Conservation (phyloP, 2,329 filamentous ascomycete species). For the Gliomastix tumulicola region DNA sequence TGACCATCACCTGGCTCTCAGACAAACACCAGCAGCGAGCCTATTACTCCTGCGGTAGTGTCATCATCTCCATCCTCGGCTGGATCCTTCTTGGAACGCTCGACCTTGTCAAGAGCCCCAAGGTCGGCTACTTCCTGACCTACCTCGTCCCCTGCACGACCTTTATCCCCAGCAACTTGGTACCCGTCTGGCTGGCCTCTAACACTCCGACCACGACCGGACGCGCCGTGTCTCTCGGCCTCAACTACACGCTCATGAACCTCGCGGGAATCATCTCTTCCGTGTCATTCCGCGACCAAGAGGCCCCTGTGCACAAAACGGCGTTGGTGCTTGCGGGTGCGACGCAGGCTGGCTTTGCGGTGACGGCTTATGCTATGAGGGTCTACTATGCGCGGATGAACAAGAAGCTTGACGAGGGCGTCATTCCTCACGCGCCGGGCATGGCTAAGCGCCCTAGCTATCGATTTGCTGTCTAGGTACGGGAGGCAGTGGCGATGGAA, state of each 20-base stretch:
- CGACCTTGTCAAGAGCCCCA: conserved; percentile 9
- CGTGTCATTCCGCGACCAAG: conserved; percentile 4
- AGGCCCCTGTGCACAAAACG: conserved; percentile 6
- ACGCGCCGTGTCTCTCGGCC: conserved; percentile 4
- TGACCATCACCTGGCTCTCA: conserved; percentile 9
- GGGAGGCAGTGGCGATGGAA: no score
- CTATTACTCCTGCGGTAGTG: conserved; percentile 9
- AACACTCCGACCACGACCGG: conserved; percentile 7
- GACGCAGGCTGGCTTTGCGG: conserved; percentile 3
- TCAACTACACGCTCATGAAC: conserved; percentile 7
- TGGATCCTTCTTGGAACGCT: conserved; percentile 12
- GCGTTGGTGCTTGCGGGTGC: conserved; percentile 3
- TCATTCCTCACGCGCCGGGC: conserved; percentile 2
- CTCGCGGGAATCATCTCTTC: conserved; percentile 7
- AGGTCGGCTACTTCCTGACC: conserved; percentile 14
- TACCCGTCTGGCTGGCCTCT: conserved; percentile 6
- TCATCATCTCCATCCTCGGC: conserved; percentile 8
- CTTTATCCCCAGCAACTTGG: conserved; percentile 9
- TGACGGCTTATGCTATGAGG: conserved; percentile 1
- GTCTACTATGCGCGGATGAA: conserved; percentile 5
- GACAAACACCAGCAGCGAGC: conserved; percentile 10
- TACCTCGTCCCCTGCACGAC: conserved; percentile 13
- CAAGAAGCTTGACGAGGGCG: conserved; percentile 2
- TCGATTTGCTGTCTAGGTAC: conserved; percentile 3
- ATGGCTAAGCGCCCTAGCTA: conserved; percentile 2